Base-by-base conservation (phyloP, 192 early-diverging fungal genomes). In the Entomortierella beljakovae region DNA sequence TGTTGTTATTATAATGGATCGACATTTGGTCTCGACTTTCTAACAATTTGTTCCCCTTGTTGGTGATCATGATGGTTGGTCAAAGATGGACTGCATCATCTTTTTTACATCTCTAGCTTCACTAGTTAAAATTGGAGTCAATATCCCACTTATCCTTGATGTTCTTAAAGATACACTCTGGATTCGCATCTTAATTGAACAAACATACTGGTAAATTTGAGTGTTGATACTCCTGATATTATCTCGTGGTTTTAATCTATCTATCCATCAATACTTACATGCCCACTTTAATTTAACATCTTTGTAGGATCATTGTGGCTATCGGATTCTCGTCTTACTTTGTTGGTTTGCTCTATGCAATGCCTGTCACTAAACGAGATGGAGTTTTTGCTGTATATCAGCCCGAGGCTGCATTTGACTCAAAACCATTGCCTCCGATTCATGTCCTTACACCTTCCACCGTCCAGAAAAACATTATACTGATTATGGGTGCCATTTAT, bases 81-180 rank as follows among this genome's bases (percentile, higher is more conserved):
- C 15, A 31, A n/a, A 79, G 75, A 79, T 79, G 75, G 75, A 79
- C 53, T 79, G 75, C 50, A 64, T 79, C 59, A 55, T 64, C 50
- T 79, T 79, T 37, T 79, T 79, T 51, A 79, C 62, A 2, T 38
- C 28, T 15, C 5, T 79, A 29, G 75, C 75, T 11, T 79, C 75
- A 2, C 31, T 79, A 22, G 46, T 70, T 34, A 79, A 79, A 34
- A 38, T 79, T 22, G 61, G 58, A 22, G 67, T 69, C 20, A 79
- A 79, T 37, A 8, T 70, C 6, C 62, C 57, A 0, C 8, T 79
- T 16, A 64, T 70, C 38, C 29, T 79, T 18, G 67, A 79, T 46
- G 59, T 70, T 11, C 53, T 60, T 42, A 64, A 38, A 18, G 57
- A 79, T 23, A 79, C 32, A 57, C 50, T 79, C 1, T 79, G 75